Evolutionary conservation across 1,284 basidiomycete species (phyloP), one percentile per base, ranked within the genome.

Genomic region (Austroboletus novae-zelandiae): DNA sequence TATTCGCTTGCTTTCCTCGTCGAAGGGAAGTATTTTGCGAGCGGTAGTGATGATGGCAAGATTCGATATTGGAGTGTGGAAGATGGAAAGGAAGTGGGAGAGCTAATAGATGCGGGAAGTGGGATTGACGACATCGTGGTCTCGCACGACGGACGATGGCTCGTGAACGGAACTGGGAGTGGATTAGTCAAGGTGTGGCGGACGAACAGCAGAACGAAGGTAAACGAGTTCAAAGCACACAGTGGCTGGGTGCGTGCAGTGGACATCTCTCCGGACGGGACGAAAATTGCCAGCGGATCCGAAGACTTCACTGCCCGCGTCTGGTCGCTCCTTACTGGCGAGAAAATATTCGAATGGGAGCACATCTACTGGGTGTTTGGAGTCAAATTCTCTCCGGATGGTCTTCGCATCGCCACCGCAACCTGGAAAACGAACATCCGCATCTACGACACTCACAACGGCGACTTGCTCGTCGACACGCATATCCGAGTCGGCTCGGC

Each of bases 201-300:
- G n/a, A 13, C 40, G 5, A 13, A 20, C 13, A 36, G n/a, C 17
- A 2, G n/a, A 2, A 15, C 2, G 10, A 18, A 18, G n/a, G 35
- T 36, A 2, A 36, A 4, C 9, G 17, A 17, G 17, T 18, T 36
- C 15, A 7, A 36, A 15, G 35, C n/a, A 9, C 35, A 36, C 17
- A 9, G 10, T 8, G 15, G 9, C 2, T 2, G 15, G 35, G 35
- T 36, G 17, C 3, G 6, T 15, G 35, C 35, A 36, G 35, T 36
- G 5, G 51, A 52, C 17, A 8, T 52, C 14, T 52, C 51, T 0
- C 39, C 51, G 1, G 43, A 52, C 3, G 30, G 29, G n/a, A 48
- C 15, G 5, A 34, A 4, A 13, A 27, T 54, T 3, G 39, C 30
- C 2, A 39, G 17, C 3, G 53, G 53, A 10, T 44, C 47, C 1